Evolutionary conservation across 1,139 yeast species (phyloP).

Genomic region (Candida pseudoviswanathii): DNA sequence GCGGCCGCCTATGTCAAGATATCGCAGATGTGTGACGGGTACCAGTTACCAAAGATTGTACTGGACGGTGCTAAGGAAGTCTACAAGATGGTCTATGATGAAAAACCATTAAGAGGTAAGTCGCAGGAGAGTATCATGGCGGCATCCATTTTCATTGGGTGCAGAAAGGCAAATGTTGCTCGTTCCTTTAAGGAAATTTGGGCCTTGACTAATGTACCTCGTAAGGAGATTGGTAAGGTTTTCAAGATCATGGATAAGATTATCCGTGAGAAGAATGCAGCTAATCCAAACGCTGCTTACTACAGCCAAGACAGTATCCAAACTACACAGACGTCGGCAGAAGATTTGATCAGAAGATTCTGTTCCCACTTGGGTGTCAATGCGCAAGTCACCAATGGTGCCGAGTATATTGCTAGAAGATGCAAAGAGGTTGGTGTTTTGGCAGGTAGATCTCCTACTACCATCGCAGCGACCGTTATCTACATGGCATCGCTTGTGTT

Average conservation of each 20-base stretch:
- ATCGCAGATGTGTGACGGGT: conserved; percentile 96
- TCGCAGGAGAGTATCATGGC: conserved; percentile 96
- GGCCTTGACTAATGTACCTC: conserved; percentile 91
- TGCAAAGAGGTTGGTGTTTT: conserved; percentile 91
- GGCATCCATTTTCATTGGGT: conserved; percentile 91
- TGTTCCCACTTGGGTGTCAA: conserved; percentile 92
- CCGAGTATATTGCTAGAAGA: conserved; percentile 87
- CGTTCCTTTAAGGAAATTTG: conserved; percentile 96
- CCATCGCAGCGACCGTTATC: conserved; percentile 96
- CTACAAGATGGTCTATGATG: conserved; percentile 88
- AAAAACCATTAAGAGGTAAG: conserved; percentile 83
- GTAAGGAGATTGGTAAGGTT: conserved; percentile 90
- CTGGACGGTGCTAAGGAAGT: conserved; percentile 98
- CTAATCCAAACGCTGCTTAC: conserved; percentile 40
- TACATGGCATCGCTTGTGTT: conserved; percentile 89
- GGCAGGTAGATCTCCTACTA: conserved; percentile 96
- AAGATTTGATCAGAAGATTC: conserved; percentile 92
- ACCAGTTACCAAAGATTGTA: conserved; percentile 89
- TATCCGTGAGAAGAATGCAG: conserved; percentile 64
- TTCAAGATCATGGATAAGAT: conserved; percentile 80
- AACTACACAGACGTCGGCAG: conserved; percentile 89
- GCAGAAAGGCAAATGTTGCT: conserved; percentile 92
- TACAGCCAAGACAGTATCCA: conserved; percentile 60
- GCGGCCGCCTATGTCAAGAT: conserved; percentile 90
- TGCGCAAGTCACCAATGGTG: conserved; percentile 86